Conservation (phyloP, 2,329 filamentous ascomycete species). For the Fusarium haematococcum region DNA sequence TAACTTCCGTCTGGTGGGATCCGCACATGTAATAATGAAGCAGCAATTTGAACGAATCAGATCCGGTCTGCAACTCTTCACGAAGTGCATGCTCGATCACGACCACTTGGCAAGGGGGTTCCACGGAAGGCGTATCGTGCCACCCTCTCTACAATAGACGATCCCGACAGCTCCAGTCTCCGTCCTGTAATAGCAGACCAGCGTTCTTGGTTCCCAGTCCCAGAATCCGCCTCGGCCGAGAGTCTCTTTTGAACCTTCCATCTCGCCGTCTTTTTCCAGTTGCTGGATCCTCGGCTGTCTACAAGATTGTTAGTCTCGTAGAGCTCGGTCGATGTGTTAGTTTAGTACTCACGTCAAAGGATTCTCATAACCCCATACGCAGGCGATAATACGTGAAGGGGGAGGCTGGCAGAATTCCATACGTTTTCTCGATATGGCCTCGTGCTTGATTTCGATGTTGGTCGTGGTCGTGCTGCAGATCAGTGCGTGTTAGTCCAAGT, state of each 20-base stretch:
- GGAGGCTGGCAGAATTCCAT: constrained; percentile 21
- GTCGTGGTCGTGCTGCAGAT: neutral
- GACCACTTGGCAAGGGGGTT: constrained; percentile 26
- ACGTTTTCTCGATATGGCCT: constrained; percentile 22
- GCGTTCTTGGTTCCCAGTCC: constrained; percentile 12
- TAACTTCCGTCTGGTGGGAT: neutral
- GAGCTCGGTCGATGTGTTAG: neutral
- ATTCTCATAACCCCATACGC: constrained; percentile 15
- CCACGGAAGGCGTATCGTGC: constrained; percentile 23
- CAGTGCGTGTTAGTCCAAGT: neutral
- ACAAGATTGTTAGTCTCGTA: neutral
- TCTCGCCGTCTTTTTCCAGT: constrained; percentile 18
- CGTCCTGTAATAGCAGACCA: constrained; percentile 21
- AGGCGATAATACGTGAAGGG: constrained; percentile 13
- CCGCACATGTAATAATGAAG: neutral
- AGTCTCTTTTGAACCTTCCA: constrained; percentile 3
- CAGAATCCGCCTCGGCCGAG: constrained; percentile 16
- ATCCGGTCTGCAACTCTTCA: neutral
- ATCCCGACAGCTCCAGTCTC: constrained; percentile 11
- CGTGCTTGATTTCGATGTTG: constrained; percentile 24
- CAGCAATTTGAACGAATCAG: neutral
- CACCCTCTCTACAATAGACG: constrained; percentile 14
- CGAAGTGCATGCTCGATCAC: neutral
- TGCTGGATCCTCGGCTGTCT: constrained; percentile 12
- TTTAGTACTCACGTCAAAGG: constrained; percentile 16